Evolutionary conservation across 1,139 yeast genomes (phyloP).

Genomic region (Zygosaccharomyces sapae): DNA sequence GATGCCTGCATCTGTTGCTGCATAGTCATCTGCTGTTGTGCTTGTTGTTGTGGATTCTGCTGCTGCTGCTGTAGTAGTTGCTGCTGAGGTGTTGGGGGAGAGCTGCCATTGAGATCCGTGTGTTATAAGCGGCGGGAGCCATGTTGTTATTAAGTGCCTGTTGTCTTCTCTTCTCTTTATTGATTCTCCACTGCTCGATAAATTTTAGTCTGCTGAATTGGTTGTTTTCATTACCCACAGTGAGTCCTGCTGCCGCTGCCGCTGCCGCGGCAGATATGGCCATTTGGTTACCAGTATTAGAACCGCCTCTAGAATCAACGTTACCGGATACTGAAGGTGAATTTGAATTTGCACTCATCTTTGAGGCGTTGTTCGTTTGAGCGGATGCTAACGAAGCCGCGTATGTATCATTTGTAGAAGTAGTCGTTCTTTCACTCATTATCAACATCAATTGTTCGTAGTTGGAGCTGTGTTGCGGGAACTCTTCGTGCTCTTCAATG

Average conservation of each 20-base stretch:
- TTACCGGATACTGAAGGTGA: conserved; percentile 11
- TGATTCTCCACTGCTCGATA: conserved; percentile 46
- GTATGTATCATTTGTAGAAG: conserved; percentile 35
- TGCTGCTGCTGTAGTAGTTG: conserved; percentile 26
- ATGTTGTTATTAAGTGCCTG: conserved; percentile 31
- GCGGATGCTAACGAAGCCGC: conserved; percentile 32
- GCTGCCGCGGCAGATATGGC: conserved; percentile 34
- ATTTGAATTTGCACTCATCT: conserved; percentile 32
- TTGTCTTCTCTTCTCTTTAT: conserved; percentile 43
- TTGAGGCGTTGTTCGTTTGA: conserved; percentile 30
- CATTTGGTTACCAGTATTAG: conserved; percentile 19
- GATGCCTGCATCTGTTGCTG: conserved; percentile 9
- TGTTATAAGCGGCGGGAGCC: conserved; percentile 28
- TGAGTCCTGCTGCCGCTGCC: conserved; percentile 34
- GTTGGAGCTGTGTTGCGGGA: conserved; percentile 74
- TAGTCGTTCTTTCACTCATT: conserved; percentile 37
- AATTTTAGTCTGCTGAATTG: conserved; percentile 49
- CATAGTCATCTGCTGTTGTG: conserved; percentile 14
- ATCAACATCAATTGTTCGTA: conserved; percentile 84
- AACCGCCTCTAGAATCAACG: conserved; percentile 13
- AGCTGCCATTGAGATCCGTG: conserved; percentile 35
- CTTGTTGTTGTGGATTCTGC: conserved; percentile 7
- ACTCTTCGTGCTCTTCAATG: conserved; percentile 56
- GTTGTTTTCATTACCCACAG: conserved; percentile 38
- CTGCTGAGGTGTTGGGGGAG: conserved; percentile 31